phyloP scores from a whole-genome alignment of 2,329 filamentous ascomycete species.

The Claviceps sp. region DNA sequence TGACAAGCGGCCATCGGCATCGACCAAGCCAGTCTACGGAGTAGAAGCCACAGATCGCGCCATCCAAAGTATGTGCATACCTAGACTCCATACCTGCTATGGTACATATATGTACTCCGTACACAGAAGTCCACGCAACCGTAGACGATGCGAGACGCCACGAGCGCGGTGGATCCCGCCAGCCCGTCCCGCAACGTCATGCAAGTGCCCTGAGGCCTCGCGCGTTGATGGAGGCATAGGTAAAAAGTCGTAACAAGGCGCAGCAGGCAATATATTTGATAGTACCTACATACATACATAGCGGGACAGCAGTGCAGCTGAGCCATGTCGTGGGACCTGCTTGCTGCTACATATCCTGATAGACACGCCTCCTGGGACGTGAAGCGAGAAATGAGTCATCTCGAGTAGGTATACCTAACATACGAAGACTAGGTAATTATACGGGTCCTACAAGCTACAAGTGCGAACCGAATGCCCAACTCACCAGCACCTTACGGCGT shows the following conservation, averaged over 20 bases:
- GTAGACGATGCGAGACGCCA: constrained; percentile 6
- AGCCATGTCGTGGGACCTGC: no score
- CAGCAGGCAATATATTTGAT: not conserved
- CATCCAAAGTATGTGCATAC: not conserved
- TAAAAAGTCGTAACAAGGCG: not conserved
- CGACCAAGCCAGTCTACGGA: not conserved
- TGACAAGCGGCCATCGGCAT: no score
- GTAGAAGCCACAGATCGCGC: constrained; percentile 2
- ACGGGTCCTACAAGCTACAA: no score
- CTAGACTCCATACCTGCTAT: not conserved
- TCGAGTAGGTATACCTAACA: no score
- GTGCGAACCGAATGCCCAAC: no score
- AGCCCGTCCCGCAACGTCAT: not conserved
- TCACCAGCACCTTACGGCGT: no score
- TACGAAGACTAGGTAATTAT: no score
- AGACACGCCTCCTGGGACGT: no score
- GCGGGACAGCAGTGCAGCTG: no score
- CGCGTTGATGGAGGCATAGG: not conserved
- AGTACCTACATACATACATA: no score
- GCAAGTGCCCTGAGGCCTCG: constrained; percentile 1
- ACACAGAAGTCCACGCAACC: not conserved
- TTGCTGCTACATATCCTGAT: no score
- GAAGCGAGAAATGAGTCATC: no score
- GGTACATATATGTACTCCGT: not conserved
- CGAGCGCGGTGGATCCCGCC: constrained; percentile 2